Evolutionary conservation across 371 early-diverging fungal species (phyloP).

Genomic region (Syncephalastrum racemosum): DNA sequence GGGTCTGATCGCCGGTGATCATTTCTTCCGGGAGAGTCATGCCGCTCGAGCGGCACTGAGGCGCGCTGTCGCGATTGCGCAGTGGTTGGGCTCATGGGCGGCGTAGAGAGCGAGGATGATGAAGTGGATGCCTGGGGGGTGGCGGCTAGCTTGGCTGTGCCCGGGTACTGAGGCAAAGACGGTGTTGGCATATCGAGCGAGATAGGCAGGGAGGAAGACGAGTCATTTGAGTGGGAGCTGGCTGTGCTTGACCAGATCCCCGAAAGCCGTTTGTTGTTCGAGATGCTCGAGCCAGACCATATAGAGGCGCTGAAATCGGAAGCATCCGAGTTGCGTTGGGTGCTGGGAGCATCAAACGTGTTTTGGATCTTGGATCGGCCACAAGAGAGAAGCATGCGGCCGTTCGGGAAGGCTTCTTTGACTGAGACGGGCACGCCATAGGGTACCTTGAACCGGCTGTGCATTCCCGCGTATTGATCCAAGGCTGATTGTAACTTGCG

Average conservation of each 20-base stretch:
- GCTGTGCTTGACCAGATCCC: slow-evolving; percentile 35
- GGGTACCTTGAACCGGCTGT: slow-evolving; percentile 38
- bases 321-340: slow-evolving; percentile 24
- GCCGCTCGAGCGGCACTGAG: slow-evolving; percentile 1
- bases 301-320: slow-evolving; percentile 28
- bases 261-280: slow-evolving; percentile 27
- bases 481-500: slow-evolving; percentile 53
- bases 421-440: slow-evolving; percentile 55
- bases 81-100: slow-evolving; percentile 23
- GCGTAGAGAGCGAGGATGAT: slow-evolving; percentile 25
- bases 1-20: background rate
- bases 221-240: slow-evolving; percentile 37
- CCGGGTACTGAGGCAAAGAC: slow-evolving; percentile 36
- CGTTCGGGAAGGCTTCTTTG: slow-evolving; percentile 62
- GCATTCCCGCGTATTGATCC: slow-evolving; percentile 55
- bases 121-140: slow-evolving; percentile 31
- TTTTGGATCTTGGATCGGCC: slow-evolving; percentile 43
- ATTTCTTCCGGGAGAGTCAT: slow-evolving; percentile 7
- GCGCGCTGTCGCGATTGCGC: slow-evolving; percentile 18
- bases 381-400: slow-evolving; percentile 50
- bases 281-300: slow-evolving; percentile 13
- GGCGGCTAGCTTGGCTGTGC: slow-evolving; percentile 34
- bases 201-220: slow-evolving; percentile 23
- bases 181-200: slow-evolving; percentile 18
- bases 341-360: slow-evolving; percentile 29